Base-by-base conservation (phyloP, 2,329 filamentous ascomycete genomes). In the Stemphylium vesicarium region DNA sequence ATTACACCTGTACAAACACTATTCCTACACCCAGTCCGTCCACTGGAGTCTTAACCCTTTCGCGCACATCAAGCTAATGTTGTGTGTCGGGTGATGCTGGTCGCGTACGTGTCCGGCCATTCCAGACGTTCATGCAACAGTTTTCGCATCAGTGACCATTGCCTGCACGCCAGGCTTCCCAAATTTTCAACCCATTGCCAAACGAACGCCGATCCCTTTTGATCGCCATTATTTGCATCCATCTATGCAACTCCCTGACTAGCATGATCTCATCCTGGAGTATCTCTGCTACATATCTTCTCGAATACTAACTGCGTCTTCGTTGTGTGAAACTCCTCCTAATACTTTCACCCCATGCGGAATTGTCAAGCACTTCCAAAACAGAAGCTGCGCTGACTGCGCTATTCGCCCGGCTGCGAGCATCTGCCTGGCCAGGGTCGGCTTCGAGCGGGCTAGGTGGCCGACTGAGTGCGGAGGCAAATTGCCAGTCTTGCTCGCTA, bases 261-360 rank as follows among this genome's bases (percentile, higher is more conserved):
- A n/a, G 24, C 48, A 33, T 41, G 12, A 22, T 37, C 18, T 32
- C 43, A 29, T 11, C 36, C 31, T 32, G 20, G 37, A 5, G 20
- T 18, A 26, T 42, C 31, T 35, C 18, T 33, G 26, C 35, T 20
- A 44, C 29, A 43, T 16, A 47, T 45, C 33, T 29, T 36, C 39
- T 22, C 44, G 24, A 22, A 33, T 12, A 22, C 51, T 50, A 65
- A 26, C 65, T 63, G 20, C 69, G 64, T 45, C 84, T 80, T 66
- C 81, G 81, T 68, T 81, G 84, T 48, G 92, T 96, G 65, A 95
- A 92, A 78, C 92, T 96, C 59, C 92, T 84, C 60, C 92, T 84
- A 62, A 97, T 92, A 80, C 91, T 96, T 77, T 96, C 91, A 46
- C 94, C 91, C 94, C 94, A 98, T 13, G 90, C 88, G 15, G 91